Base-by-base conservation (phyloP, 2,329 filamentous ascomycete genomes). In the Microdochium bolleyi region DNA sequence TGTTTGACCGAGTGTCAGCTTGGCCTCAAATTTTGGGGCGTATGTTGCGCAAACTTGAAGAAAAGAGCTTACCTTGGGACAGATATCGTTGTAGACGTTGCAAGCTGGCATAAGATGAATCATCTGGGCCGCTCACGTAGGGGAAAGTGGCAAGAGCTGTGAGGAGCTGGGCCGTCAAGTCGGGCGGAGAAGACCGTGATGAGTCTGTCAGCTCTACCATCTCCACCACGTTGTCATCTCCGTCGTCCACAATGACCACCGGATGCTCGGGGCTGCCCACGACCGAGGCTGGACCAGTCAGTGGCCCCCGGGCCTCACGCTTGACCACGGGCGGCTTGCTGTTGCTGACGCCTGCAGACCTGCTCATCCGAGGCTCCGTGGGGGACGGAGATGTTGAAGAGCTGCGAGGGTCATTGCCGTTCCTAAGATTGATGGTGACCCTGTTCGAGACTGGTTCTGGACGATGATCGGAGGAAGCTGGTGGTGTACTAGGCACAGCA, bases 381-480 rank as follows among this genome's bases (percentile, higher is more conserved):
- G 64, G 64, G 46, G 64, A 64, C 25, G 72, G 72, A 8, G 77
- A 77, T 13, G 67, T 57, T 3, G 77, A 71, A 3, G 72, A 74
- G 22, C 74, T 73, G 19, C 71, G 66, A 25, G 70, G 69, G 16
- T 67, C 65, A 22, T 74, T 71, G 49, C 66, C 61, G 58, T 76
- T 76, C 54, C 81, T 78, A 49, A 84, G 68, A 60, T 84, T 84
- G 52, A 85, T 76, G 10, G 82, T 84, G 50, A 84, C 78, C 61
- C 72, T 76, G 64, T 78, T 84, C 2, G 80, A 80, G 34, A 76
- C 73, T 37, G 73, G 72, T 38, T 73, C 74, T 19, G 68, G 60
- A 27, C 65, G 56, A 48, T 65, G 61, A 49, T 62, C 58, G 27
- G 65, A 59, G 44, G 60, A 62, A 48, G 56, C 64, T 49, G 73